phyloP scores from a whole-genome alignment of 495 filamentous ascomycete species.

The Aspergillus ostianus region DNA sequence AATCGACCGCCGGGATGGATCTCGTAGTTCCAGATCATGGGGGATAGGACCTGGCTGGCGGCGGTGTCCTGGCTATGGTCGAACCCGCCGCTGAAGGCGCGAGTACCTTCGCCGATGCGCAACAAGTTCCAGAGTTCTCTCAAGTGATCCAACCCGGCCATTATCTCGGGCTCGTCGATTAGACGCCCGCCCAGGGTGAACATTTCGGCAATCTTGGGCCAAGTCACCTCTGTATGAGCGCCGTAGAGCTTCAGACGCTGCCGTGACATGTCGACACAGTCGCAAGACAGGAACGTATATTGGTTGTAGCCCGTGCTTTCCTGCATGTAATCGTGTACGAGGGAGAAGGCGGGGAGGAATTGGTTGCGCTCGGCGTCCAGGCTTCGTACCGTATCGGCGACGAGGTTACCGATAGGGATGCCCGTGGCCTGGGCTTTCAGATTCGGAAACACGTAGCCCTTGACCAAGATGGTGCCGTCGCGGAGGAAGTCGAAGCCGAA shows the following conservation, averaged over 20 bases:
- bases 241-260: slow-evolving; percentile 22
- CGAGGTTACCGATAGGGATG: background rate
- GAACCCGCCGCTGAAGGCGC: slow-evolving; percentile 1
- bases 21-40: slow-evolving; percentile 21
- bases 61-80: too few relatives aligned
- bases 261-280: slow-evolving; percentile 10
- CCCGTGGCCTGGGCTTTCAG: slow-evolving; percentile 4
- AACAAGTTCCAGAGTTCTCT: slow-evolving; percentile 10
- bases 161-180: background rate
- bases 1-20: background rate
- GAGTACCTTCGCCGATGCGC: slow-evolving; percentile 9
- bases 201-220: slow-evolving; percentile 15
- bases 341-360: slow-evolving; percentile 6
- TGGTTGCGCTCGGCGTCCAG: slow-evolving; percentile 3
- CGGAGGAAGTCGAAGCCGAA: slow-evolving; percentile 21
- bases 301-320: slow-evolving; percentile 7
- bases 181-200: slow-evolving; percentile 21
- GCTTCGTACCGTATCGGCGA: background rate
- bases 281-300: slow-evolving; percentile 16
- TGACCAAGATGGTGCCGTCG: slow-evolving; percentile 9
- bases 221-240: slow-evolving; percentile 10
- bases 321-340: slow-evolving; percentile 12
- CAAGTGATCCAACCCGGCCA: slow-evolving; percentile 7
- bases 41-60: background rate
- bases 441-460: slow-evolving; percentile 18